A percentile compares a stretch with the other conserved stretches of the same genome.
Conservation (phyloP, 805 yeast genomes). For the Candida ascalaphidarum region DNA sequence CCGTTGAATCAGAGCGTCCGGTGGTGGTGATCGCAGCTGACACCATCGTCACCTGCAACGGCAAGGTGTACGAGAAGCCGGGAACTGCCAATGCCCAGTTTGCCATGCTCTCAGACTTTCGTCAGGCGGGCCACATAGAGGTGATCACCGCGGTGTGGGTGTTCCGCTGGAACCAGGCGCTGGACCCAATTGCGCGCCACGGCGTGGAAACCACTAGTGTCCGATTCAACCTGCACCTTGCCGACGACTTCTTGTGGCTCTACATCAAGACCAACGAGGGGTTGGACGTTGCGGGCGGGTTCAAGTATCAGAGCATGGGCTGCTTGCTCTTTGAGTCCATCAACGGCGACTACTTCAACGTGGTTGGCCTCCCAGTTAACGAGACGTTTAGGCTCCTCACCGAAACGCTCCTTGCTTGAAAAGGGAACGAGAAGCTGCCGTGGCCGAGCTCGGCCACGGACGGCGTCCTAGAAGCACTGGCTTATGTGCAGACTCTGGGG, state of each 20-base stretch:
- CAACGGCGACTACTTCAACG: constrained; percentile 77
- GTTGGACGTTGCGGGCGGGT: constrained; percentile 83
- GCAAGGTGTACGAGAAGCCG: constrained; percentile 75
- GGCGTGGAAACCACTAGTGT: constrained; percentile 30
- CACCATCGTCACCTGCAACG: constrained; percentile 59
- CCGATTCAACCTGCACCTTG: constrained; percentile 39
- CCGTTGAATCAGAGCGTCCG: constrained; percentile 4
- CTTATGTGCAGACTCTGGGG: too few relatives aligned
- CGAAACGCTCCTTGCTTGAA: too few relatives aligned
- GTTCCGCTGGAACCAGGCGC: constrained; percentile 7
- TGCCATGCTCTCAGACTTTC: constrained; percentile 20
- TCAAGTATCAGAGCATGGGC: constrained; percentile 71
- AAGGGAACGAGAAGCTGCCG: too few relatives aligned
- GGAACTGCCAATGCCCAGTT: constrained; percentile 16
- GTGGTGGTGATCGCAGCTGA: constrained; percentile 57
- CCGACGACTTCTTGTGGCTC: constrained; percentile 46
- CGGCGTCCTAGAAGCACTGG: too few relatives aligned
- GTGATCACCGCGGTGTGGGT: constrained; percentile 29
- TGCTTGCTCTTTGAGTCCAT: constrained; percentile 53
- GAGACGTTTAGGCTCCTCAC: constrained; percentile 42
- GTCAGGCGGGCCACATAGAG: constrained; percentile 9
- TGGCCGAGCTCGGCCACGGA: too few relatives aligned
- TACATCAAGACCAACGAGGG: constrained; percentile 76
- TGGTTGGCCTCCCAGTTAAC: constrained; percentile 78
- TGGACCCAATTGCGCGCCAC: constrained; percentile 1